Base-by-base conservation (phyloP, 306 rosid genomes). In the Ormosia semicastrata region DNA sequence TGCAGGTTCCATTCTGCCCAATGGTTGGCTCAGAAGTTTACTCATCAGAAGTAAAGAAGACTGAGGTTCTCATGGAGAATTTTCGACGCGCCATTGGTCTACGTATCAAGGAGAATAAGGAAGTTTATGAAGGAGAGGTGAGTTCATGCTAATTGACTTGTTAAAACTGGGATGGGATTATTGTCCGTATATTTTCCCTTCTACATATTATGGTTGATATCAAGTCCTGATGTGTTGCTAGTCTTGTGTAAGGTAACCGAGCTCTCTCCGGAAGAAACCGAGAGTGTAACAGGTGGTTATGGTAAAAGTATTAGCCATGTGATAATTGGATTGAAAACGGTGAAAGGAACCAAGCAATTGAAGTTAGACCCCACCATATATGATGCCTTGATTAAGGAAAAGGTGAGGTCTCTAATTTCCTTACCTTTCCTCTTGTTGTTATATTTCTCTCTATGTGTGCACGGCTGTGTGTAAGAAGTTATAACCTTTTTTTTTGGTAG, bases 281-380 rank as follows among this genome's bases (percentile, higher is more conserved):
- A 95, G 82, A 95, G 99, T 57, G 83, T 95, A 30, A 90, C 94
- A 0, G 98, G 98, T 24, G 98, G 99, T 71, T 95, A 95, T 87
- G 99, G 99, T 17, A 95, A 95, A 90, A 93, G 96, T 86, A 95
- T 95, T 62, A 95, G 98, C 94, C 98, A 95, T 81, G 99, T 95
- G 71, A 93, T 93, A 50, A 89, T 95, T 86, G 99, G 98, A 57
- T 83, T 95, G 62, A 95, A 95, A 87, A 95, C 99, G 3, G 97
- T 93, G 9, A 95, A 93, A 89, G 99, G 99, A 82, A 95, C 98
- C 67, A 95, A 93, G 87, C 99, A 95, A 82, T 88, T 95, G 66
- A 95, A 95, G 89, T 87, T 95, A 87, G 99, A 95, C 62, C 99
- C 99, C 3, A 95, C 98, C 52, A 95, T 95, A 83, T 95, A 95